A percentile compares a stretch with the other conserved stretches of the same genome.
Conservation (phyloP, 1,139 yeast species). For the Candida frijolesensis region DNA sequence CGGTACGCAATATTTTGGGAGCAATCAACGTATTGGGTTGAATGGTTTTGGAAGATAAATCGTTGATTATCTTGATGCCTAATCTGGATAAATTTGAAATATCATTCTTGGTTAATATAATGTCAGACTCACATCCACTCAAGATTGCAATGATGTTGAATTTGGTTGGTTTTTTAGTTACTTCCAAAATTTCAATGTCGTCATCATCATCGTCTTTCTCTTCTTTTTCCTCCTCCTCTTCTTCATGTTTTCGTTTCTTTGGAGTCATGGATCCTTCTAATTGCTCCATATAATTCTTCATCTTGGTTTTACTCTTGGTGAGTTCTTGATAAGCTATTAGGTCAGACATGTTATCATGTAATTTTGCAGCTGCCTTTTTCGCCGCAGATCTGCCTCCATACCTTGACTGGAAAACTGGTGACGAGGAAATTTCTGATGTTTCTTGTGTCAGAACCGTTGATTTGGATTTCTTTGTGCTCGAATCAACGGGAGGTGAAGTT, state of each 20-base stretch:
- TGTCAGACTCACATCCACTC: slow-evolving; percentile 63
- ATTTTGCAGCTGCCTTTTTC: slow-evolving; percentile 61
- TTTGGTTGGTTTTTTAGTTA: slow-evolving; percentile 14
- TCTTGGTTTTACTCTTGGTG: slow-evolving; percentile 40
- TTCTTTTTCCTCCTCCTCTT: background rate
- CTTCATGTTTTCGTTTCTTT: slow-evolving; percentile 11
- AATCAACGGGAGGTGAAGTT: too few relatives aligned
- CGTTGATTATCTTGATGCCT: slow-evolving; percentile 45
- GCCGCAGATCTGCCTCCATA: slow-evolving; percentile 54
- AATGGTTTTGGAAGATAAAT: slow-evolving; percentile 23
- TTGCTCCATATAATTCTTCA: slow-evolving; percentile 41
- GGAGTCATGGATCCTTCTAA: slow-evolving; percentile 23
- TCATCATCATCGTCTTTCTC: slow-evolving; percentile 3
- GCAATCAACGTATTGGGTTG: slow-evolving; percentile 60
- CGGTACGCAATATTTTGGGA: slow-evolving; percentile 80
- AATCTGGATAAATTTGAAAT: slow-evolving; percentile 27
- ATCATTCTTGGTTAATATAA: slow-evolving; percentile 41
- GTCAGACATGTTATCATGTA: slow-evolving; percentile 71
- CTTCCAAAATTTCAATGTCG: slow-evolving; percentile 6
- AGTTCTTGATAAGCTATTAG: slow-evolving; percentile 60
- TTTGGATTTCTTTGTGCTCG: too few relatives aligned
- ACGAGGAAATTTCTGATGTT: background rate
- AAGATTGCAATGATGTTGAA: slow-evolving; percentile 46
- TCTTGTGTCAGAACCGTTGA: too few relatives aligned
- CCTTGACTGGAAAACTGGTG: slow-evolving; percentile 1